phyloP scores from a whole-genome alignment of 768 basidiomycete genomes.

The Boletellus emodensis region DNA sequence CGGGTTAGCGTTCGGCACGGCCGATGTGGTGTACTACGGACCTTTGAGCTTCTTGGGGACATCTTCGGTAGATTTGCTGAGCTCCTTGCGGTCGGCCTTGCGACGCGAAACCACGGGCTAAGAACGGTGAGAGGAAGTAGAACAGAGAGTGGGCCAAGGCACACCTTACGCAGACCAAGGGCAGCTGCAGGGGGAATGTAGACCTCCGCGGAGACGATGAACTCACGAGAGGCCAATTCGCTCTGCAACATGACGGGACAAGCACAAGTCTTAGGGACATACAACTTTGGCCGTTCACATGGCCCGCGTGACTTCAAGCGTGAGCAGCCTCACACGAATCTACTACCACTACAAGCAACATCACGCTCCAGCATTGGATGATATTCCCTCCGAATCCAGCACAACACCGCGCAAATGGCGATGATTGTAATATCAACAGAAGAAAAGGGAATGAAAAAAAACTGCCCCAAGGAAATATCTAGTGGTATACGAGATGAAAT shows the following conservation, averaged over 20 bases:
- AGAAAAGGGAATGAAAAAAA: slow-evolving; percentile 1
- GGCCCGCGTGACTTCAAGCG: neutral
- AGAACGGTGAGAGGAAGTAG: slow-evolving; percentile 7
- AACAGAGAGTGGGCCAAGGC: slow-evolving; percentile 8
- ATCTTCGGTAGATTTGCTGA: slow-evolving; percentile 39
- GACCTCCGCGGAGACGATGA: slow-evolving; percentile 58
- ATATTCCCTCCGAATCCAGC: slow-evolving; percentile 2
- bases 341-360: slow-evolving; percentile 1
- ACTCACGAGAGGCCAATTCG: slow-evolving; percentile 38
- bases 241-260: slow-evolving; percentile 10
- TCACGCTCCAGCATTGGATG: slow-evolving; percentile 1
- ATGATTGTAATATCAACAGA: slow-evolving; percentile 11
- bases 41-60: slow-evolving; percentile 57
- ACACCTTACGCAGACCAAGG: slow-evolving; percentile 54
- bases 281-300: too few relatives aligned
- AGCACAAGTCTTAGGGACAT: neutral
- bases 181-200: slow-evolving; percentile 54
- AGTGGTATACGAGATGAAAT: slow-evolving; percentile 10
- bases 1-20: neutral
- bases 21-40: slow-evolving; percentile 22
- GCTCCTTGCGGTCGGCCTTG: slow-evolving; percentile 51
- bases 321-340: neutral
- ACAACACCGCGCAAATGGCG: slow-evolving; percentile 4
- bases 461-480: slow-evolving; percentile 8
- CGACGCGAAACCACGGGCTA: slow-evolving; percentile 48